Evolutionary conservation across 2,329 filamentous ascomycete genomes (phyloP).

Genomic region (Cordyceps pruinosa): DNA sequence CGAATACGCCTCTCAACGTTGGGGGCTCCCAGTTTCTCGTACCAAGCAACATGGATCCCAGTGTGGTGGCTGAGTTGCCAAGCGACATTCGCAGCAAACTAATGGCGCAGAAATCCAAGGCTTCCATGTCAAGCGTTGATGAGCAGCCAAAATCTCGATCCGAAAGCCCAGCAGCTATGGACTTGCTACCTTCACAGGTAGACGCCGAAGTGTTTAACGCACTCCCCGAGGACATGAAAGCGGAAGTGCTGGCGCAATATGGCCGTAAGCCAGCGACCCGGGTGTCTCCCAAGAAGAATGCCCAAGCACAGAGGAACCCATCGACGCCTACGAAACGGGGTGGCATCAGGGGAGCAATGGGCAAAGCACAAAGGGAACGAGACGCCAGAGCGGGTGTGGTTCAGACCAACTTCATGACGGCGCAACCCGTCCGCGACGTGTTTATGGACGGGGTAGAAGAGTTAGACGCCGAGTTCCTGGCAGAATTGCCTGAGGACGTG

Average conservation of each 20-base stretch:
- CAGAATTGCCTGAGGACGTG: slow-evolving; percentile 75
- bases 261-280: slow-evolving; percentile 32
- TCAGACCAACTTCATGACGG: slow-evolving; percentile 65
- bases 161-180: slow-evolving; percentile 32
- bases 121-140: slow-evolving; percentile 18
- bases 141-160: slow-evolving; percentile 28
- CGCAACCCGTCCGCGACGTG: slow-evolving; percentile 26
- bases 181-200: slow-evolving; percentile 64
- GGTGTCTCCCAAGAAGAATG: slow-evolving; percentile 52
- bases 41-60: slow-evolving; percentile 72
- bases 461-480: slow-evolving; percentile 66
- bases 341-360: slow-evolving; percentile 32
- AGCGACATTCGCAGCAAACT: slow-evolving; percentile 74
- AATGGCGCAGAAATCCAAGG: slow-evolving; percentile 46
- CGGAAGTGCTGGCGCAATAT: slow-evolving; percentile 74
- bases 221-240: slow-evolving; percentile 77
- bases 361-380: slow-evolving; percentile 43
- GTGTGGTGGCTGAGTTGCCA: slow-evolving; percentile 77
- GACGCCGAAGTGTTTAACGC: slow-evolving; percentile 79
- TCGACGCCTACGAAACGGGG: slow-evolving; percentile 62
- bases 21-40: slow-evolving; percentile 88
- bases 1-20: slow-evolving; percentile 67
- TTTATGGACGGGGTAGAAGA: slow-evolving; percentile 34
- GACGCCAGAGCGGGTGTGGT: slow-evolving; percentile 54
- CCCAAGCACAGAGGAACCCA: slow-evolving; percentile 43